These are phyloP conservation scores for Obba rivulosa DNA, from an alignment of 768 basidiomycete genomes.

Conservation along the genomic window DNA sequence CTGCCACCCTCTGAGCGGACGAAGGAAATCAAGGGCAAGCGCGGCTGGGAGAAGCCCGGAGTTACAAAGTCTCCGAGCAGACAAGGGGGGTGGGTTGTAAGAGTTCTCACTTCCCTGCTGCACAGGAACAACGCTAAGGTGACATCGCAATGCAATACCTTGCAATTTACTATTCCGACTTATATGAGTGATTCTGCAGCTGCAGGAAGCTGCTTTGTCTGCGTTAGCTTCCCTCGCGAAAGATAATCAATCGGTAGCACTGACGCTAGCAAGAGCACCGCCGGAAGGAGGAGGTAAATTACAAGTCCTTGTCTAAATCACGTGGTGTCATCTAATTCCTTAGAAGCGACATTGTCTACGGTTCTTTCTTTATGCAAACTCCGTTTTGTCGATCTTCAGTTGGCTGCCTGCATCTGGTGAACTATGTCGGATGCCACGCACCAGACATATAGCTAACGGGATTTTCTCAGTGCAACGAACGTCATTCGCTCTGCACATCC, in stretches of 20 bases:
- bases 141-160: not conserved
- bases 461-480: constrained; percentile 46
- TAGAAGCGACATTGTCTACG: constrained; percentile 34
- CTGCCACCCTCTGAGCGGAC: constrained; percentile 50
- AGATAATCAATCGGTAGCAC: constrained; percentile 54
- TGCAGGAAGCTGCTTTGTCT: constrained; percentile 59
- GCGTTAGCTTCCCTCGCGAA: constrained; percentile 64
- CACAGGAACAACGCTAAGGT: constrained; percentile 53
- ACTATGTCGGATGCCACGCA: constrained; percentile 3
- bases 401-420: constrained; percentile 70
- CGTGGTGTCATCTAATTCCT: not conserved
- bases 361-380: constrained; percentile 54
- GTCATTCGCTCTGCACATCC: constrained; percentile 48
- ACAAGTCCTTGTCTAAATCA: constrained; percentile 6
- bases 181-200: constrained; percentile 27
- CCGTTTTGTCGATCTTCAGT: constrained; percentile 53
- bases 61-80: constrained; percentile 33
- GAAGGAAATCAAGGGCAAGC: constrained; percentile 49
- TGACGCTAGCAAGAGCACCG: constrained; percentile 37
- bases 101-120: constrained; percentile 44
- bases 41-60: constrained; percentile 72
- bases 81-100: constrained; percentile 56
- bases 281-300: constrained; percentile 35
- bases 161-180: not conserved
- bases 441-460: constrained; percentile 1